Percentiles rank a stretch among this genome's conserved stretches.
Evolutionary conservation across 1,284 basidiomycete genomes (phyloP).

Genomic region (Cerioporus squamosus): DNA sequence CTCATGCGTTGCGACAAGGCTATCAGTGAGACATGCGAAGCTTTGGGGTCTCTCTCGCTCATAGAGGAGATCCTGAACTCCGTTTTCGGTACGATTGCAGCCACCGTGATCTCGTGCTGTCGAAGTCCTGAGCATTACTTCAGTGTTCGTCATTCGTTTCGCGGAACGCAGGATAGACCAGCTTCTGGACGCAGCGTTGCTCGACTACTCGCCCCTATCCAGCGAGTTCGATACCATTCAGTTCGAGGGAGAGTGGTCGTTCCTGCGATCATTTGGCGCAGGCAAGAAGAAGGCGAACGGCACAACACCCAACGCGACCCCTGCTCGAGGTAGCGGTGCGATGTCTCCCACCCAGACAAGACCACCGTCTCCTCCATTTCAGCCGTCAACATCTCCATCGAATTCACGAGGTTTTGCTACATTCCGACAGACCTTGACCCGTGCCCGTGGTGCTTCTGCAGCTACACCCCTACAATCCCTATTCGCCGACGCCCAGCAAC

Average conservation of each 20-base stretch:
- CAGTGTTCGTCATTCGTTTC: conserved; percentile 95
- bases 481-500: conserved; percentile 49
- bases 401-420: conserved; percentile 60
- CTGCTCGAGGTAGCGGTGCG: conserved; percentile 43
- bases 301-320: conserved; percentile 36
- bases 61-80: conserved; percentile 93
- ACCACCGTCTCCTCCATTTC: conserved; percentile 50
- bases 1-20: conserved; percentile 85
- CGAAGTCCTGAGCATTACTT: neutral
- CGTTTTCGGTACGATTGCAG: conserved; percentile 73
- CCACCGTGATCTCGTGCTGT: neutral
- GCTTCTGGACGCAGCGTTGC: conserved; percentile 81
- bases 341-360: conserved; percentile 48
- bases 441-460: conserved; percentile 48
- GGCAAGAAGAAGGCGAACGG: conserved; percentile 60
- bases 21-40: conserved; percentile 77
- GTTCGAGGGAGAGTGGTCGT: conserved; percentile 97
- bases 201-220: conserved; percentile 84
- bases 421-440: conserved; percentile 61
- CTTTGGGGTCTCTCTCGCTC: conserved; percentile 78
- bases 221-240: conserved; percentile 84
- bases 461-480: conserved; percentile 53
- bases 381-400: conserved; percentile 44
- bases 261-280: conserved; percentile 77
- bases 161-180: conserved; percentile 90